Base-by-base conservation (phyloP, 257 asterid species). In the Nicotiana obtusifolia region DNA sequence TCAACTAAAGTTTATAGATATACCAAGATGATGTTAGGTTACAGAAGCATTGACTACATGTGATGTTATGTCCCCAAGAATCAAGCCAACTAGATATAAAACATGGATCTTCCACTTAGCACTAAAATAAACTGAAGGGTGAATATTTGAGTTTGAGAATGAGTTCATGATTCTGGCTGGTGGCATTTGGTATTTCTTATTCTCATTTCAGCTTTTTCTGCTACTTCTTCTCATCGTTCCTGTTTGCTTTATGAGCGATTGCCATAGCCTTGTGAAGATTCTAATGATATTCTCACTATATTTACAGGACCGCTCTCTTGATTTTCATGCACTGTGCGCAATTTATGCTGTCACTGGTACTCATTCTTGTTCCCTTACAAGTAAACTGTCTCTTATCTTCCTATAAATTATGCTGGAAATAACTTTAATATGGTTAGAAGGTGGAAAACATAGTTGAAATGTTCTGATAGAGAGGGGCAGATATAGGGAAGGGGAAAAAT, bases 261-360 rank as follows among this genome's bases (percentile, higher is more conserved):
- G 44, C 33, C 54, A 80, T 33, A 54, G 35, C 61, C 33, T 4
- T 64, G 53, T 33, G 28, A 82, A 76, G 68, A 57, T 75, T 64
- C 71, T 67, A 80, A 80, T 81, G 66, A 83, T 73, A 16, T 80
- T 62, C 83, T 5, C 81, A 52, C 30, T 69, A 78, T 83, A 54
- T 82, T 84, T 88, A 75, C 97, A 94, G 98, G 98, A 94, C 80
- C 90, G 93, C 30, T 91, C 98, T 81, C 95, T 92, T 78, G 97
- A 92, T 86, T 92, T 94, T 83, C 89, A 87, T 64, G 94, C 91
- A 83, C 73, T 94, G 76, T 91, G 97, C 68, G 97, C 97, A 28
- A 87, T 94, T n/a, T 94, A 94, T 88, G 97, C 98, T 85, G 94
- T 90, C 84, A 94, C 97, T 61, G 98, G 98, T 92, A 92, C 82